Percentiles rank a stretch among this genome's conserved stretches.
These are phyloP conservation scores for Malassezia psittaci DNA, from an alignment of 1,284 basidiomycete genomes.

Conservation along the genomic window DNA sequence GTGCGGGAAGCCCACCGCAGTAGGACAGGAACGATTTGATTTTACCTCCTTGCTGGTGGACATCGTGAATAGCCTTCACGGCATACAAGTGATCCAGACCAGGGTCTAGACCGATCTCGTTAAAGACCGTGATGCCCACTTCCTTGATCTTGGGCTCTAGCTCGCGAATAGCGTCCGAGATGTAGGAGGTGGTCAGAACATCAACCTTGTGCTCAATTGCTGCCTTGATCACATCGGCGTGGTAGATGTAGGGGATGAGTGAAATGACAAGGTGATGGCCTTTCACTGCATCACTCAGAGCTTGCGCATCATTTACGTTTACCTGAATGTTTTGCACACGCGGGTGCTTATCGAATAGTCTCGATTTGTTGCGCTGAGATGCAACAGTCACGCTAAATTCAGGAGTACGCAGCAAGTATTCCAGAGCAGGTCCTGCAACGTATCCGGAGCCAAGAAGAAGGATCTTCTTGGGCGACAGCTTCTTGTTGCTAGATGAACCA, in stretches of 20 bases:
- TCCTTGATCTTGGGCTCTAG: conserved; percentile 72
- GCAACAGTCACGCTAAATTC: conserved; percentile 70
- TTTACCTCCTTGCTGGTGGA: conserved; percentile 79
- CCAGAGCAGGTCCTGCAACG: conserved; percentile 84
- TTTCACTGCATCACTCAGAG: conserved; percentile 69
- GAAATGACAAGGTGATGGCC: conserved; percentile 89
- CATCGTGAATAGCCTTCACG: conserved; percentile 88
- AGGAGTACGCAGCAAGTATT: conserved; percentile 76
- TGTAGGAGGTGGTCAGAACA: conserved; percentile 93
- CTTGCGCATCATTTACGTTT: conserved; percentile 65
- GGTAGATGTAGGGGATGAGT: conserved; percentile 89
- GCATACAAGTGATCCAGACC: conserved; percentile 96
- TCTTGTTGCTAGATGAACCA: conserved; percentile 47
- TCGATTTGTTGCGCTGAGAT: conserved; percentile 52
- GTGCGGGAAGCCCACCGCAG: conserved; percentile 91
- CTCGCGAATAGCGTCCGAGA: conserved; percentile 81
- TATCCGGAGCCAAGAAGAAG: conserved; percentile 88
- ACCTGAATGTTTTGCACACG: conserved; percentile 66
- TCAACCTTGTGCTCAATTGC: conserved; percentile 89
- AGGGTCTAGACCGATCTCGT: conserved; percentile 95
- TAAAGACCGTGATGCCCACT: conserved; percentile 89
- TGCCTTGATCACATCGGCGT: conserved; percentile 81
- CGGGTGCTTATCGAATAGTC: conserved; percentile 60
- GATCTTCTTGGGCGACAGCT: conserved; percentile 58
- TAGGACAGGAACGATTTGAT: conserved; percentile 90